Base-by-base conservation (phyloP, 2,329 filamentous ascomycete species). In the Trichoderma endophyticum region DNA sequence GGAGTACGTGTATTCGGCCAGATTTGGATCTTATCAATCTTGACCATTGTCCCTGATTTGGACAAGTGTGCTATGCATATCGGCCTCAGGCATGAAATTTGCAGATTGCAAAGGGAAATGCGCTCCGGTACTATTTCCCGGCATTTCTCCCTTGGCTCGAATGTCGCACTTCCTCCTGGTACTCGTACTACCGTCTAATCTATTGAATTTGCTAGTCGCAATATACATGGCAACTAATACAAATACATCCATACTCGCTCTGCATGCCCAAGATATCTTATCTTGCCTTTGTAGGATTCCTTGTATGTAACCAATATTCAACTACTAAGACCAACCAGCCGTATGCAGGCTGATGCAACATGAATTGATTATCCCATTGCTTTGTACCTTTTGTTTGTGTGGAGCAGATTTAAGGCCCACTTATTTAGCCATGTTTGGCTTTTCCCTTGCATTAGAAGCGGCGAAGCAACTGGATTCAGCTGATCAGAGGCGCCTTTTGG, bases 401-500 rank as follows among this genome's bases (percentile, higher is more conserved):
- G 56, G 56, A 61, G 67, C 67, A 24, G 67, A 28, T 62, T 24
- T 28, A 1, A 6, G 67, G 1, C 30, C 67, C 67, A 51, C 39
- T 54, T 54, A 36, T 61, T 61, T 51, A 18, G 43, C 12, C 67
- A 15, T 61, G 28, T 51, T 70, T 59, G 67, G 57, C 57, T 60
- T 70, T 70, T 70, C 67, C 67, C 67, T 70, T 70, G 67, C 67
- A 70, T 60, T 48, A 69, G 39, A 36, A 34, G 28, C n/a, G 28
- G 21, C 56, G n/a, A 48, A 61, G 67, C 67, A 24, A 57, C 32
- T 68, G 26, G 32, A 48, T 43, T 24, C 54, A 68, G 65, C 54
- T 59, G 48, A 57, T 67, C 30, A 67, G 51, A 54, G 51, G 34
- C 39, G 65, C 34, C 54, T 43, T 62, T 15, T 21, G 14, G 39